Evolutionary conservation across 352 stramenopile genomes (phyloP).

Genomic region (Pythium phragmitis): DNA sequence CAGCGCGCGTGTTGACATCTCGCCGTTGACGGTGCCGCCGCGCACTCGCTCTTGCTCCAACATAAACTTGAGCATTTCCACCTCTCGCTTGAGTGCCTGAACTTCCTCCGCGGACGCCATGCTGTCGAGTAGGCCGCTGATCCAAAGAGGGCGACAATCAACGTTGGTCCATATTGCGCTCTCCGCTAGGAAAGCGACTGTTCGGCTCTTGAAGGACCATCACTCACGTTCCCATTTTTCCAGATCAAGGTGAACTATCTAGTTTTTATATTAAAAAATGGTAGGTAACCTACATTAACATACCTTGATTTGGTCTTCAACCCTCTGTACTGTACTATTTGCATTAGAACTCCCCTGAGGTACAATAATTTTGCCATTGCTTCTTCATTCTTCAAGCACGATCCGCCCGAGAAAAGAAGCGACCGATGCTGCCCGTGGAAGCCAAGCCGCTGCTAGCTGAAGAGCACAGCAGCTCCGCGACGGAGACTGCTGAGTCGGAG

Average conservation of each 20-base stretch:
- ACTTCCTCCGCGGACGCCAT: constrained; percentile 43
- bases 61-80: constrained; percentile 46
- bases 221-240: constrained; percentile 8
- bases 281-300: too few species aligned
- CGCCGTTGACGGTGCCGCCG: constrained; percentile 7
- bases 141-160: neutral
- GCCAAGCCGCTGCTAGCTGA: constrained; percentile 42
- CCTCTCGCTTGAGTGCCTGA: constrained; percentile 48
- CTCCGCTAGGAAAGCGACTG: constrained; percentile 12
- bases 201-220: constrained; percentile 23
- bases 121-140: neutral
- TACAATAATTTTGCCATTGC: neutral
- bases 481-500: neutral
- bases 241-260: constrained; percentile 8
- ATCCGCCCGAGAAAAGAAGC: neutral
- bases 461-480: constrained; percentile 25
- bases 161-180: neutral
- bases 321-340: neutral
- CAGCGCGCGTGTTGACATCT: constrained; percentile 4
- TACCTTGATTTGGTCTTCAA: constrained; percentile 2
- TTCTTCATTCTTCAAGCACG: constrained; percentile 12
- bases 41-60: constrained; percentile 40
- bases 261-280: too few species aligned
- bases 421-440: constrained; percentile 33
- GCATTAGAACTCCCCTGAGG: neutral